phyloP scores from a whole-genome alignment of 306 rosid genomes.

The Albizia julibrissin region DNA sequence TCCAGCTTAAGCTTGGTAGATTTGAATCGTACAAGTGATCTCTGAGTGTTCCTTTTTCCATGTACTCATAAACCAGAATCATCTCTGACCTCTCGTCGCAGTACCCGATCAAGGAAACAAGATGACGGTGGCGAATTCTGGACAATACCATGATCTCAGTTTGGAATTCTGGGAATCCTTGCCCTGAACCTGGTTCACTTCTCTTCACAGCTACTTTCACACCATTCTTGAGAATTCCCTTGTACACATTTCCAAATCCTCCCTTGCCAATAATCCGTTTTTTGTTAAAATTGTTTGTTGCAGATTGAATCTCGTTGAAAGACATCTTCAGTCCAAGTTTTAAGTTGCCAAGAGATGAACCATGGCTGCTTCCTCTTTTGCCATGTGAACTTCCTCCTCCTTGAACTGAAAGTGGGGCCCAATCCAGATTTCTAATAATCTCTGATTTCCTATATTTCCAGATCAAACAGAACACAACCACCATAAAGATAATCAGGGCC shows the following conservation, averaged over 20 bases:
- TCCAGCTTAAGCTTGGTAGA: constrained; percentile 44
- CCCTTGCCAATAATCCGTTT: constrained; percentile 50
- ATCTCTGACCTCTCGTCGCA: constrained; percentile 56
- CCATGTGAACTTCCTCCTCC: constrained; percentile 42
- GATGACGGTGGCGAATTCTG: constrained; percentile 56
- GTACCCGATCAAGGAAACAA: constrained; percentile 56
- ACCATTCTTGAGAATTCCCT: constrained; percentile 47
- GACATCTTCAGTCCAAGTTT: constrained; percentile 46
- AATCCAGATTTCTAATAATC: constrained; percentile 18
- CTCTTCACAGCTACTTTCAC: constrained; percentile 54
- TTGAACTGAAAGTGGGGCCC: constrained; percentile 14
- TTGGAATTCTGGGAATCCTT: constrained; percentile 53
- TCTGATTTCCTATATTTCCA: constrained; percentile 30
- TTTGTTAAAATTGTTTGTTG: constrained; percentile 42
- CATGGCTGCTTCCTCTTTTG: constrained; percentile 25
- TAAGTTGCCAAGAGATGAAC: constrained; percentile 39
- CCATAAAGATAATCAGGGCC: constrained; percentile 8
- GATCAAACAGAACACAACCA: constrained; percentile 17
- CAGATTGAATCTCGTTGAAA: constrained; percentile 44
- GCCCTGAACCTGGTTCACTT: constrained; percentile 51
- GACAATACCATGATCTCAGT: constrained; percentile 62
- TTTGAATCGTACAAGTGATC: constrained; percentile 44
- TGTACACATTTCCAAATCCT: constrained; percentile 59
- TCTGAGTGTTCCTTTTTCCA: constrained; percentile 54
- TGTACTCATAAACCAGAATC: constrained; percentile 58